These are phyloP conservation scores for Paecilomyces formosus DNA, from an alignment of 2,329 filamentous ascomycete species.

Conservation along the genomic window DNA sequence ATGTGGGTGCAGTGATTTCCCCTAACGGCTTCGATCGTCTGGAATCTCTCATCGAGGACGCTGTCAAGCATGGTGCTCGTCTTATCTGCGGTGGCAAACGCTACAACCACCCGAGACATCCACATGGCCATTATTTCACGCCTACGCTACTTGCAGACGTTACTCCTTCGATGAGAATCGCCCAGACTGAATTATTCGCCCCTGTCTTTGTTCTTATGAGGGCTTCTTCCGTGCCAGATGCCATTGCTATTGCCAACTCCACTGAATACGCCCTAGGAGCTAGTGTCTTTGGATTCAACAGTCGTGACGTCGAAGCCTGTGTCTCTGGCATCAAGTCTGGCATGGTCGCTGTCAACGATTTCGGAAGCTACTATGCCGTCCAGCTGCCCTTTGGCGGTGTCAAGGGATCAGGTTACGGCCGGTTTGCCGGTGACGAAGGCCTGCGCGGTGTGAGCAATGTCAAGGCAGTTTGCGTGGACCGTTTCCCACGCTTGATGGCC, in stretches of 20 bases:
- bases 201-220: constrained; percentile 83
- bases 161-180: constrained; percentile 75
- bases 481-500: constrained; percentile 45
- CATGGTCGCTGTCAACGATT: constrained; percentile 95
- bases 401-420: constrained; percentile 82
- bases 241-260: constrained; percentile 74
- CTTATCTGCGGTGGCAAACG: constrained; percentile 74
- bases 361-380: constrained; percentile 86
- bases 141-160: constrained; percentile 91
- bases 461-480: constrained; percentile 82
- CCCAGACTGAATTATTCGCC: constrained; percentile 85
- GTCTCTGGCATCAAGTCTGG: constrained; percentile 66
- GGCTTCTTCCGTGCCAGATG: constrained; percentile 55
- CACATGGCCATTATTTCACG: constrained; percentile 80
- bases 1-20: constrained; percentile 88
- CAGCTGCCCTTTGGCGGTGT: constrained; percentile 91
- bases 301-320: constrained; percentile 55
- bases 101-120: constrained; percentile 63
- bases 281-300: constrained; percentile 72
- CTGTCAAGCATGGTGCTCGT: constrained; percentile 68
- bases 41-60: constrained; percentile 68
- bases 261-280: constrained; percentile 81
- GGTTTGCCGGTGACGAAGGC: constrained; percentile 88
- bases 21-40: constrained; percentile 65
- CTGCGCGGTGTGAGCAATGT: constrained; percentile 75